These are phyloP conservation scores for Rhizopus arrhizus DNA, from an alignment of 371 early-diverging fungal genomes.

Conservation along the genomic window DNA sequence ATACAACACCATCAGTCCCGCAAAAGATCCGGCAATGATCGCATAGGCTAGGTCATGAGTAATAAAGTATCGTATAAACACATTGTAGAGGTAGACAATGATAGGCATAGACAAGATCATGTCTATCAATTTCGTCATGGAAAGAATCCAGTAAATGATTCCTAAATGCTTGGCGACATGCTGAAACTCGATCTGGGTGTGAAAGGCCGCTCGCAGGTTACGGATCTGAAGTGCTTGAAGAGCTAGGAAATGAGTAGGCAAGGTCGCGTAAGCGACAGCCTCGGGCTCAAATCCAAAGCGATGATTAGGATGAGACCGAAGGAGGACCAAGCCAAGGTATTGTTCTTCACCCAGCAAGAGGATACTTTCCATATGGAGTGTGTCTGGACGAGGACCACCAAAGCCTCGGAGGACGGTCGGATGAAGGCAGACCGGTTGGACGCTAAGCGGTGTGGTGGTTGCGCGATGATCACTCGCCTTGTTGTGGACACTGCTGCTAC, in stretches of 20 bases:
- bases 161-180: slow-evolving; percentile 43
- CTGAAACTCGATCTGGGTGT: slow-evolving; percentile 47
- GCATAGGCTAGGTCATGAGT: slow-evolving; percentile 32
- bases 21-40: slow-evolving; percentile 43
- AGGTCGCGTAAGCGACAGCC: slow-evolving; percentile 45
- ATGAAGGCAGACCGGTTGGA: slow-evolving; percentile 43
- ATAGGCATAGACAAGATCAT: slow-evolving; percentile 48
- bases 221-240: slow-evolving; percentile 47
- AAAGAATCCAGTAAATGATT: slow-evolving; percentile 44
- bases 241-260: slow-evolving; percentile 44
- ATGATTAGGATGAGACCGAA: slow-evolving; percentile 47
- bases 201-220: slow-evolving; percentile 40
- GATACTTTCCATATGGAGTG: slow-evolving; percentile 51
- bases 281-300: slow-evolving; percentile 54
- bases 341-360: slow-evolving; percentile 53
- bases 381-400: slow-evolving; percentile 41
- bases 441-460: neutral
- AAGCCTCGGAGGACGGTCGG: slow-evolving; percentile 50
- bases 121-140: slow-evolving; percentile 43
- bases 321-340: slow-evolving; percentile 42
- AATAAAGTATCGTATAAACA: slow-evolving; percentile 39
- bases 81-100: slow-evolving; percentile 43
- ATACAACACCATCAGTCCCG: slow-evolving; percentile 34
- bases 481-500: slow-evolving; percentile 21
- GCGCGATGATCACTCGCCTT: too few species aligned